Base-by-base conservation (phyloP, 2,329 filamentous ascomycete genomes). In the Aspergillus transmontanensis region DNA sequence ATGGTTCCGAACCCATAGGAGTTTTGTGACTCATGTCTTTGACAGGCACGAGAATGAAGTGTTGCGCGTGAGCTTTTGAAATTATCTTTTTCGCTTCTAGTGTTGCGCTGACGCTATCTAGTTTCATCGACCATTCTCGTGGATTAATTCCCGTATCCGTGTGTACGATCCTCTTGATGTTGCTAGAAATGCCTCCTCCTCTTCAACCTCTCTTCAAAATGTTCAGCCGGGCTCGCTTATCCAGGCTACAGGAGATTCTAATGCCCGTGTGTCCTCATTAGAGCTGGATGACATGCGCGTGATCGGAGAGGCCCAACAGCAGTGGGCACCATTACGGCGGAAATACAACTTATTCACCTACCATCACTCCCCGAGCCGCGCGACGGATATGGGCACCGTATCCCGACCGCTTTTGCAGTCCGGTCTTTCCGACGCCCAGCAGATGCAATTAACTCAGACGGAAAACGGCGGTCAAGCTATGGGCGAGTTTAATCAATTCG, bases 291-390 rank as follows among this genome's bases (percentile, higher is more conserved):
- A 86, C 10, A 89, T 89, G 87, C 83, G 84, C 32, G 82, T 89
- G 28, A 85, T 90, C 63, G 87, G 87, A 36, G 85, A 88, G 75
- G 83, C 85, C 45, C 86, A 89, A 68, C 86, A 88, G 68, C 81
- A 87, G 72, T 89, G 87, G 87, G 86, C 86, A 2, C 86, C 84
- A 0, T 69, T 89, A 6, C 79, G 87, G 41, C 78, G 87, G 28
- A 89, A 89, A 72, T 90, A 90, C 76, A 87, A 89, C 66, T 78
- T 90, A 19, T 89, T 88, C 72, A 82, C 86, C n/a, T 83, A 84
- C 58, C 81, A 86, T 26, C 75, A 82, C 32, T 74, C 82, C 2
- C 77, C 80, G 4, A 70, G 75, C 23, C 59, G 70, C 19, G 72
- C 73, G 63, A 72, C 74, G 60, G 76, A 73, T 58, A 75, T 73